Base-by-base conservation (phyloP, 2,329 filamentous ascomycete species). In the Arthrocladium fulminans region DNA sequence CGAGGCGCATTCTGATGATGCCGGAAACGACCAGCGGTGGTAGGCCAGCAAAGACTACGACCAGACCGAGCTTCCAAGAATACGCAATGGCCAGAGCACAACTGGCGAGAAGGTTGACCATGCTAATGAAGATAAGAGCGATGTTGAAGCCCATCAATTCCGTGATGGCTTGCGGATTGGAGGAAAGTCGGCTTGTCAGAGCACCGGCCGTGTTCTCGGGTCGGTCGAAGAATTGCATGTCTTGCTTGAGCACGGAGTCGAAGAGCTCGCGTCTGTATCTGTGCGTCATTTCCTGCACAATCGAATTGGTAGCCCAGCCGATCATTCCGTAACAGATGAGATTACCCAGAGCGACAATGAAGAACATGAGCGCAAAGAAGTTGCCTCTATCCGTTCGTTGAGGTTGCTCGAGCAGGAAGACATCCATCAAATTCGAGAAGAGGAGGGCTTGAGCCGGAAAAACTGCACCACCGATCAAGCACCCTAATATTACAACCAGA, bases 361-460 rank as follows among this genome's bases (percentile, higher is more conserved):
- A 73, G 64, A 79, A 89, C 84, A 90, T 88, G 58, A 77, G 70
- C 51, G 78, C 80, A 84, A 84, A 90, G 66, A 89, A 89, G 59
- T 85, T 54, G 20, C 80, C 79, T 46, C 85, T 73, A 57, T 80
- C 76, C 48, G 87, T 70, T 27, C 74, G 61, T 30, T 63, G 62
- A 25, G 71, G 75, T 62, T 71, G 73, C 38, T 68, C 73, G 17
- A 79, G 66, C 2, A 78, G 75, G 10, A 86, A 71, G 12, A 77
- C 77, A 51, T 77, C 74, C 63, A 94, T 85, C 51, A 86, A 75
- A 66, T 92, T 89, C 59, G 85, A 81, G 58, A 92, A 88, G 67
- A 94, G 82, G 52, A 92, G 76, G 55, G 82, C 73, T 57, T 77
- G 73, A 0, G 72, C 75, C 9, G 83, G 83, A 60, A 88, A 86